Percentiles rank a stretch among this genome's conserved stretches.
Conservation (phyloP, 1,284 basidiomycete genomes). For the Trichosporon faecale region DNA sequence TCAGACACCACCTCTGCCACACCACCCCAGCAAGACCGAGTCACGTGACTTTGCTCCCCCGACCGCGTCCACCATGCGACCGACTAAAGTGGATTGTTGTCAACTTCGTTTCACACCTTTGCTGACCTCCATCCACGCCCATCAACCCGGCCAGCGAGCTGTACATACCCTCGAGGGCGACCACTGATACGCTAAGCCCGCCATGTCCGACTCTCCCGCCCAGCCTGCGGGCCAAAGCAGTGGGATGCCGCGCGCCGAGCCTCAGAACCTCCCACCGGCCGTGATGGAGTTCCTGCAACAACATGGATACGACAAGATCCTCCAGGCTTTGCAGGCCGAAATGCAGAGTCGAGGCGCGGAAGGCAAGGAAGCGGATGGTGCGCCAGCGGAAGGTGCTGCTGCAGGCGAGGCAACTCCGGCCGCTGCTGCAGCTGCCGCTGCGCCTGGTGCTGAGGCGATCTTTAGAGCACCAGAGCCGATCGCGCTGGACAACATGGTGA, state of each 20-base stretch:
- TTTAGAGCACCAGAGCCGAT: conserved; percentile 44
- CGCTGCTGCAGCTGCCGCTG: conserved; percentile 27
- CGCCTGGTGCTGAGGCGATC: conserved; percentile 39
- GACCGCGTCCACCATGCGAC: background rate
- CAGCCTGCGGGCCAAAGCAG: conserved; percentile 23
- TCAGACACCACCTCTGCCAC: background rate
- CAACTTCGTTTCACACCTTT: background rate
- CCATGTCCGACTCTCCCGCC: conserved; percentile 37
- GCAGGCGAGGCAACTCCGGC: conserved; percentile 45
- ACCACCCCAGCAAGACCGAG: background rate
- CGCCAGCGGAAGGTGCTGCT: conserved; percentile 29
- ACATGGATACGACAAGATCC: conserved; percentile 73
- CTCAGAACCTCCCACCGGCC: conserved; percentile 53
- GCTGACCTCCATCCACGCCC: conserved; percentile 14
- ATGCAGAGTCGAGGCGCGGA: conserved; percentile 57
- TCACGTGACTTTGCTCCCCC: conserved; percentile 10
- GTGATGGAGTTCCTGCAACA: conserved; percentile 80
- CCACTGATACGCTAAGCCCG: conserved; percentile 6
- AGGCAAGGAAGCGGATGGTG: conserved; percentile 54
- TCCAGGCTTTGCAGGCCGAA: conserved; percentile 68
- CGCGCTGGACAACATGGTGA: conserved; percentile 43
- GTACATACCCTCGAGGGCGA: background rate
- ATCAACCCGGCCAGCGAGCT: conserved; percentile 2
- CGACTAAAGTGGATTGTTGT: conserved; percentile 2
- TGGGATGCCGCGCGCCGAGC: conserved; percentile 30